Evolutionary conservation across 106 monocot species (phyloP), one percentile per base, ranked within the genome.

Genomic region (Cymbidium sinense): DNA sequence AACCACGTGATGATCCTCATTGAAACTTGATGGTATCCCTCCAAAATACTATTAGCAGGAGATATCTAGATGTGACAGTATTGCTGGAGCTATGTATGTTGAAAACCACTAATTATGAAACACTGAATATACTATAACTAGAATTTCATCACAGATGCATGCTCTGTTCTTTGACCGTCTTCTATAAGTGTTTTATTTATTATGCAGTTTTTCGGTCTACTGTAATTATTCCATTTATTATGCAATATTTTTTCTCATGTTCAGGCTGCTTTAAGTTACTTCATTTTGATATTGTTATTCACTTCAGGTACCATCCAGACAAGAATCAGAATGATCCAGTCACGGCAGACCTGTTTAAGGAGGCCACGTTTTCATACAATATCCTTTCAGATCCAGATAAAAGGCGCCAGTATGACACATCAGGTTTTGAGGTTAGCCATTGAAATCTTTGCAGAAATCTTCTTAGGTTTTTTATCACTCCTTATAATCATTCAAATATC

Each of bases 271-370:
- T 62, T 67, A 67, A 33, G 12, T 67, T 33, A 31, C 15, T 67
- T 33, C 31, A 67, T 67, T 33, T 33, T 67, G 67, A 5, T 67
- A 67, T 67, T 67, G 15, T 31, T 31, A 30, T 62, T 67, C 67
- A 36, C 73, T 76, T 20, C 85, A 98, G 98, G 86, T 98, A 92
- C 78, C 98, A 98, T 90, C 98, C 98, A 79, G 98, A 98, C 85
- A 98, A 98, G 90, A 98, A 98, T 86, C 88, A 83, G 80, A 89
- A 98, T 83, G 94, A 98, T 82, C 98, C 98, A 72, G 80, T 90
- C 70, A 90, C 94, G 62, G 83, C 90, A 47, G 98, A 98, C 73
- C 82, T 82, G n/a, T 98, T 98, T 72, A 86, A 94, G 73, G 98
- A 98, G 83, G 88, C 90, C 58, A 98, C 94, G 39, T 90, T 84